Evolutionary conservation across 805 yeast species (phyloP).

Genomic region (Cephaloascus albidus): DNA sequence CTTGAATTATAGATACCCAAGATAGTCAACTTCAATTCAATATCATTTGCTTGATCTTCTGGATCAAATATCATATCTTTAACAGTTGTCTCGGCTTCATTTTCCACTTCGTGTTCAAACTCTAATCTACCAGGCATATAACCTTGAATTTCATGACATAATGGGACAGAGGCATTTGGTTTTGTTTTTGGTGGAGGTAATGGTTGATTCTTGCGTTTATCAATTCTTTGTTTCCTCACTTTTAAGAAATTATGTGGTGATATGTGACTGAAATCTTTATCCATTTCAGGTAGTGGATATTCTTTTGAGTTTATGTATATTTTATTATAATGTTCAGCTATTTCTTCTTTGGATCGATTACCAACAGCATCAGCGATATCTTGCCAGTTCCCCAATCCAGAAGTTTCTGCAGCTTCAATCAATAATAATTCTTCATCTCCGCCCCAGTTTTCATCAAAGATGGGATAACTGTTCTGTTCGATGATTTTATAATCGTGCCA

Average conservation of each 20-base stretch:
- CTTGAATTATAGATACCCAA: slow-evolving; percentile 86
- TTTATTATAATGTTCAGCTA: slow-evolving; percentile 68
- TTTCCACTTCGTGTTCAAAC: slow-evolving; percentile 93
- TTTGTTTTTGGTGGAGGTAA: slow-evolving; percentile 79
- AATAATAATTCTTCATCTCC: slow-evolving; percentile 92
- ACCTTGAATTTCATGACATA: slow-evolving; percentile 95
- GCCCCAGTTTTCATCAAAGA: slow-evolving; percentile 89
- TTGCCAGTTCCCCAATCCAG: slow-evolving; percentile 96
- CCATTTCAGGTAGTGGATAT: slow-evolving; percentile 87
- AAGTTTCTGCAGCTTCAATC: slow-evolving; percentile 85
- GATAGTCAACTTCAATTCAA: slow-evolving; percentile 80
- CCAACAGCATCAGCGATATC: slow-evolving; percentile 97
- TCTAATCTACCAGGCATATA: slow-evolving; percentile 98
- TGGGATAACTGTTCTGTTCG: slow-evolving; percentile 93
- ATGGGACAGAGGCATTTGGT: slow-evolving; percentile 86
- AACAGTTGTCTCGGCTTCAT: slow-evolving; percentile 90
- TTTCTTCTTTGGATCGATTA: slow-evolving; percentile 85
- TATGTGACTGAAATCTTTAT: slow-evolving; percentile 51
- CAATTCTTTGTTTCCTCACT: slow-evolving; percentile 60
- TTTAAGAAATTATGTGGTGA: slow-evolving; percentile 62
- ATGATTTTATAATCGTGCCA: slow-evolving; percentile 87
- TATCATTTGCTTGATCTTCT: slow-evolving; percentile 82
- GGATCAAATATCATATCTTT: slow-evolving; percentile 95
- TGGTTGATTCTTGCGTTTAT: slow-evolving; percentile 61
- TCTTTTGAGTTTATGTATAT: slow-evolving; percentile 59